Evolutionary conservation across 2,329 filamentous ascomycete species (phyloP), one percentile per base, ranked within the genome.

Genomic region (Akanthomyces muscarius): DNA sequence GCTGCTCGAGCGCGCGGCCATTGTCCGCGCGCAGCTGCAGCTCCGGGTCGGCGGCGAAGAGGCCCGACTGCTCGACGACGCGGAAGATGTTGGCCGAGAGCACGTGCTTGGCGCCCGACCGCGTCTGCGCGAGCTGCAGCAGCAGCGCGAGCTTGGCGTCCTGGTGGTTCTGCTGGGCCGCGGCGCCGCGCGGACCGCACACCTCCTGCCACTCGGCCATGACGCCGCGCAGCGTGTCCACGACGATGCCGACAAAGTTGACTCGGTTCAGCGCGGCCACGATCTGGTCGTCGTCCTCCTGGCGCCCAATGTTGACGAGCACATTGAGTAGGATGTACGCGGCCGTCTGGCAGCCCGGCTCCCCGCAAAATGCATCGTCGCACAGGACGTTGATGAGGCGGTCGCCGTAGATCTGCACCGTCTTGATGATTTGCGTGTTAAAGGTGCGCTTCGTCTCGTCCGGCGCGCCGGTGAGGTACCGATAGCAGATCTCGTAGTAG

Each of bases 401-500:
- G 69, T 92, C 90, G 45, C 95, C 93, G 51, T 84, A 84, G 14
- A 81, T 73, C 56, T 81, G 79, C 47, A 92, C 87, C 5, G 89
- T 86, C 73, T 91, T 92, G 68, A 96, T 83, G 1, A 90, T 88
- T 72, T 90, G 84, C 33, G 77, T 75, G 44, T 78, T 81, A 2
- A 80, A 77, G 16, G 74, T 73, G 48, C 79, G 72, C 60, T 83
- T 76, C 45, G 82, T 78, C 56, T 82, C 76, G 64, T 85, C 81
- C 8, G 84, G 76, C 68, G 93, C 88, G 50, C 89, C 88, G 5
- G 86, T 86, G 59, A 97, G 82, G 72, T 96, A 96, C 23, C 90
- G 87, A 73, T 93, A 94, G 77, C 90, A 93, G 69, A 97, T 96
- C 70, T 90, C 90, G 75, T 98, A 99, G 76, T 96, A 94, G 25